Evolutionary conservation across 352 stramenopile genomes (phyloP).

Genomic region (Globisporangium takayamanum): DNA sequence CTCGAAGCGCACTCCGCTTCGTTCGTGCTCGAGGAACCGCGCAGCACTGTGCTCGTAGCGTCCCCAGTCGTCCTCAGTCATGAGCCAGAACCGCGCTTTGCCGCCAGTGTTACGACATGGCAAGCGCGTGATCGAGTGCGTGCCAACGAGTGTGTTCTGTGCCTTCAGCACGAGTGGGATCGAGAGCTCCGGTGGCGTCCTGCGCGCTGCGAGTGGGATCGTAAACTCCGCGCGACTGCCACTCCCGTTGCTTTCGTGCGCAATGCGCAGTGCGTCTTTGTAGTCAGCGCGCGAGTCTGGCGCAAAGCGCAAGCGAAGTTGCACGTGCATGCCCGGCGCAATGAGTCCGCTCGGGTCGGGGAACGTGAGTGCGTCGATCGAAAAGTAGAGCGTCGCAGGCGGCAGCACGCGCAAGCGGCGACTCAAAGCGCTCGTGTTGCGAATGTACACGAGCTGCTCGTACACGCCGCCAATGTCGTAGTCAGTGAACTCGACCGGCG

Average conservation of each 20-base stretch:
- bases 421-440: constrained; percentile 51
- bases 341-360: constrained; percentile 50
- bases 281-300: constrained; percentile 76
- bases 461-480: constrained; percentile 77
- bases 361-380: constrained; percentile 42
- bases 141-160: constrained; percentile 59
- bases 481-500: constrained; percentile 50
- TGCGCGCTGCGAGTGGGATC: constrained; percentile 40
- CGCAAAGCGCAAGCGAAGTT: constrained; percentile 51
- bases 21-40: constrained; percentile 6
- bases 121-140: constrained; percentile 33
- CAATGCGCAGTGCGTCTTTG: constrained; percentile 47
- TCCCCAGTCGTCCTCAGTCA: constrained; percentile 50
- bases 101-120: constrained; percentile 57
- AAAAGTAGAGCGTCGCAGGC: constrained; percentile 59
- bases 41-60: constrained; percentile 22
- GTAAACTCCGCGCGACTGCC: constrained; percentile 15
- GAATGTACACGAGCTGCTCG: constrained; percentile 59
- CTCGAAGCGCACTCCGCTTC: background rate
- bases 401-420: constrained; percentile 57
- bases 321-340: constrained; percentile 63
- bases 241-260: constrained; percentile 29
- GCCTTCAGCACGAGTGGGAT: constrained; percentile 52
- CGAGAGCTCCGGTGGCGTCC: constrained; percentile 53
- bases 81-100: constrained; percentile 61